These are phyloP conservation scores for Chlorella sp. DNA, from an alignment of 139 green algal species.

Conservation along the genomic window DNA sequence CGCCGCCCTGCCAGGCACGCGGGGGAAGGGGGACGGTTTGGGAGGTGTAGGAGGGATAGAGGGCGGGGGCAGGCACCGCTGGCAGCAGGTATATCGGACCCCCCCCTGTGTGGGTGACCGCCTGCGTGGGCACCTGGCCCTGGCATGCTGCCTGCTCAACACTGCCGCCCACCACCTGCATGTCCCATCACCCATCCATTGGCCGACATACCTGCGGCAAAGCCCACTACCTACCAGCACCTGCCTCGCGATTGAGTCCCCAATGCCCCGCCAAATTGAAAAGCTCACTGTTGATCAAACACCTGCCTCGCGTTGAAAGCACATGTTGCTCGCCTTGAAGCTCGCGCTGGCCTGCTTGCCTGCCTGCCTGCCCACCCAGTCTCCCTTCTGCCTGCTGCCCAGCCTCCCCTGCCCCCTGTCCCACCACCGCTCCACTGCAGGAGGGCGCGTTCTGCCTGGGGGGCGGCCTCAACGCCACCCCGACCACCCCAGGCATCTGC, in stretches of 20 bases:
- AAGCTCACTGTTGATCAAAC: background rate
- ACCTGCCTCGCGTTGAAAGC: no score
- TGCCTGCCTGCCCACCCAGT: background rate
- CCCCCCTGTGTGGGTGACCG: no score
- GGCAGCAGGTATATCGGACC: no score
- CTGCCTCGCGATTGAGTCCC: no score
- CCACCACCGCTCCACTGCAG: background rate
- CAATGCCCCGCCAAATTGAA: background rate
- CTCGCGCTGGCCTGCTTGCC: background rate
- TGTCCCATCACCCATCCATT: no score
- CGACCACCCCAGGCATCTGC: background rate
- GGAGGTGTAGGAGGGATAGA: background rate
- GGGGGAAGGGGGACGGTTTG: background rate
- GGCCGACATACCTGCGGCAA: no score
- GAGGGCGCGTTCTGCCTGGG: background rate
- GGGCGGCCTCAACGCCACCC: background rate
- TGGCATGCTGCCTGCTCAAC: no score
- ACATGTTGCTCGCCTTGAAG: no score
- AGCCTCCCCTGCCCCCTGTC: background rate
- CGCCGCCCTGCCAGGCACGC: background rate
- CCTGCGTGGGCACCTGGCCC: no score
- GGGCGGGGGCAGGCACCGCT: no score
- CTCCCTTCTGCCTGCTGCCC: background rate
- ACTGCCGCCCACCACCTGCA: no score
- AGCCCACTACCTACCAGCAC: no score